These are phyloP conservation scores for Phytophthora foliorum DNA, from an alignment of 352 stramenopile species.

Conservation along the genomic window DNA sequence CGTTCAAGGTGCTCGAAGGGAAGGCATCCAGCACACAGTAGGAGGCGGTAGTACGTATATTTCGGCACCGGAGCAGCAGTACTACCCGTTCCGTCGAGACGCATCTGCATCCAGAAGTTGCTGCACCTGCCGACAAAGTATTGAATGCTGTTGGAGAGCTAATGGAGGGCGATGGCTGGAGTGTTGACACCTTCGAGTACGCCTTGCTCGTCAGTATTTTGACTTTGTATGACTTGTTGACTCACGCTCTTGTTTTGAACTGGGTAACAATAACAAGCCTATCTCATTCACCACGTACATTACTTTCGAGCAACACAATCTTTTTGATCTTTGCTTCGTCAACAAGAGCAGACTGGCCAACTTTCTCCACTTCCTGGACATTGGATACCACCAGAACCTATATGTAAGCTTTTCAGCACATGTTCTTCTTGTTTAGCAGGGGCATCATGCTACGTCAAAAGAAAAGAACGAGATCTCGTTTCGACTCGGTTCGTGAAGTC, in stretches of 20 bases:
- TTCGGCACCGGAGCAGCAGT: too few relatives aligned
- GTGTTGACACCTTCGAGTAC: conserved; percentile 77
- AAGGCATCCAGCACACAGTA: too few relatives aligned
- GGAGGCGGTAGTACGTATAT: too few relatives aligned
- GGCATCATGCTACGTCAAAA: too few relatives aligned
- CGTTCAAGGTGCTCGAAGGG: too few relatives aligned
- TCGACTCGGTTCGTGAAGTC: too few relatives aligned
- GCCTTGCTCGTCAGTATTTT: conserved; percentile 6
- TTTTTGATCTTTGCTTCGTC: conserved; percentile 77
- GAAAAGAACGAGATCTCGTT: too few relatives aligned
- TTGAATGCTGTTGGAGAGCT: conserved; percentile 73
- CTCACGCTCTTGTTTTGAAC: conserved; percentile 17
- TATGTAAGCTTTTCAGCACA: conserved; percentile 80
- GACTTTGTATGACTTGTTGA: conserved; percentile 1
- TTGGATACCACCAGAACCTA: conserved; percentile 82
- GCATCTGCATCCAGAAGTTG: conserved; percentile 70
- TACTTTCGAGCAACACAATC: conserved; percentile 85
- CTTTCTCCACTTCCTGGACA: conserved; percentile 84
- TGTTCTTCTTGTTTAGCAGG: conserved; percentile 5
- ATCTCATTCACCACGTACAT: conserved; percentile 89
- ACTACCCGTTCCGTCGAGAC: conserved; percentile 52
- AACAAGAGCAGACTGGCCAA: conserved; percentile 83
- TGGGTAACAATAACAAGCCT: conserved; percentile 74
- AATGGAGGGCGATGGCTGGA: conserved; percentile 84
- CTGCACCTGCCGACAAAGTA: conserved; percentile 61